Base-by-base conservation (phyloP, 1,284 basidiomycete genomes). In the Athelia psychrophila region DNA sequence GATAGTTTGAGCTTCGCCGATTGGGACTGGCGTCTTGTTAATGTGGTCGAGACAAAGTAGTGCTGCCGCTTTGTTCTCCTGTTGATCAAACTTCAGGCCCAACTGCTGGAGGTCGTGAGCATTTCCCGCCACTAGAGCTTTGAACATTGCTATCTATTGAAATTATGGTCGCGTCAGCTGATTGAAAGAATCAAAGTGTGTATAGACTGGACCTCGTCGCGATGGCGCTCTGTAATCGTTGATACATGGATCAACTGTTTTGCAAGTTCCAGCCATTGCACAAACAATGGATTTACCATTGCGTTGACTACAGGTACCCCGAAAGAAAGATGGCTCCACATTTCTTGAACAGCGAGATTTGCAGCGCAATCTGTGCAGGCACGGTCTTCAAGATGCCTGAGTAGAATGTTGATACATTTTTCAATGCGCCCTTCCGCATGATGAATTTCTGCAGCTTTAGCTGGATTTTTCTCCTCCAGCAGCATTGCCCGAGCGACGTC, bases 381-480 rank as follows among this genome's bases (percentile, higher is more conserved):
- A 3, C 36, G 33, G n/a, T 65, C 67, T 0, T 51, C 33, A 2
- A 33, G 53, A 45, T 78, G 76, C 46, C 64, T 60, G 18, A 84
- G 56, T 38, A 84, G 68, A 1, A 78, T 60, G 3, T 59, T 58
- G 30, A 84, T 76, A 0, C 82, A 85, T 22, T 80, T 71, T 1
- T 76, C 36, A 1, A 61, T 64, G 2, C 75, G 72, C 18, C 82
- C 82, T 63, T 83, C 77, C 1, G 63, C 59, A 2, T 82, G 60
- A 56, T 83, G 77, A n/a, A 85, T 60, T 15, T 81, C 71, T 1
- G 83, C 85, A 0, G 84, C 85, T 25, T 86, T 80, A 0, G 60
- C 51, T 44, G 66, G 71, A 53, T 72, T 67, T 4, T 74, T 76
- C 3, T 74, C 65, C 4, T 68, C 62, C 47, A 77, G 71, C 16